phyloP scores from a whole-genome alignment of 2,329 filamentous ascomycete species.

The Exophiala xenobiotica region DNA sequence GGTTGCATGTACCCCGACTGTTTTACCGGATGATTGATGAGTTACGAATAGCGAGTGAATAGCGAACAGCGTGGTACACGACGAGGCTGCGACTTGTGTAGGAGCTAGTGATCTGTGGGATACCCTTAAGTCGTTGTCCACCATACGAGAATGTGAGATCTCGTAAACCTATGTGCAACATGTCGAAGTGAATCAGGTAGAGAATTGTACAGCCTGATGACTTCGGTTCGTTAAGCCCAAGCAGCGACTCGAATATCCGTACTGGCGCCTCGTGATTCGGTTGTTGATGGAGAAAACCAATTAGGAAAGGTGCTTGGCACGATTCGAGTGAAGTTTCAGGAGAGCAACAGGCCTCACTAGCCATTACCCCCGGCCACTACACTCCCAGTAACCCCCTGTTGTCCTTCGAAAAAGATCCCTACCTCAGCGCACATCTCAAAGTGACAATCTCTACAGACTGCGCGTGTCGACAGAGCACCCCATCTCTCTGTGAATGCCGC shows the following conservation, averaged over 20 bases:
- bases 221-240: too few relatives aligned
- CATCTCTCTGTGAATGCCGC: not conserved
- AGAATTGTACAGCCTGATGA: too few relatives aligned
- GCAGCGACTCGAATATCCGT: too few relatives aligned
- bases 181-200: too few relatives aligned
- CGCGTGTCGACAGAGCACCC: not conserved
- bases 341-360: not conserved
- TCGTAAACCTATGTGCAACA: too few relatives aligned
- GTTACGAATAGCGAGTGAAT: not conserved
- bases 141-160: too few relatives aligned
- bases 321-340: conserved; percentile 1
- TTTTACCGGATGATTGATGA: not conserved
- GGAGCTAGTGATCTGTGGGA: too few relatives aligned
- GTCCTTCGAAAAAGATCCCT: not conserved
- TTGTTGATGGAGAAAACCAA: conserved; percentile 11
- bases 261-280: too few relatives aligned
- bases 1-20: not conserved
- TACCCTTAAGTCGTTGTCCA: too few relatives aligned
- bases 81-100: too few relatives aligned
- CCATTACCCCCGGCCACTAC: too few relatives aligned
- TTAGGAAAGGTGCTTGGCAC: conserved; percentile 9
- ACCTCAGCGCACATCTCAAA: not conserved
- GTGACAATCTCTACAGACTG: not conserved
- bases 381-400: conserved; percentile 4
- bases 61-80: too few relatives aligned